Evolutionary conservation across 208 protist genomes (phyloP).

Genomic region (Trypanosoma boissoni): DNA sequence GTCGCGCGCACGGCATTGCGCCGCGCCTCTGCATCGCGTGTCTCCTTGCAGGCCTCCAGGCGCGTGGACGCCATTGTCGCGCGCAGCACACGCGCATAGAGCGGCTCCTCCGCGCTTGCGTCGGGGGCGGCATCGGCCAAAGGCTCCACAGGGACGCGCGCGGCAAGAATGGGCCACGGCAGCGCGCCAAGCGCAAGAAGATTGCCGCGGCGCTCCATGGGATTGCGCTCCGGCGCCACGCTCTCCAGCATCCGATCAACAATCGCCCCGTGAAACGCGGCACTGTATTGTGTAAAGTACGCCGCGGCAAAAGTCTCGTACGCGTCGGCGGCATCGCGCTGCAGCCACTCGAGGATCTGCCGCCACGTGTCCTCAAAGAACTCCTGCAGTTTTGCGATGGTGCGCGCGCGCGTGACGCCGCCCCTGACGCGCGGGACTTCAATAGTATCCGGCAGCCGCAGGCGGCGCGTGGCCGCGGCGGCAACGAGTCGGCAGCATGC

Average conservation of each 20-base stretch:
- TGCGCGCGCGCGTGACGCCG: conserved; percentile 43
- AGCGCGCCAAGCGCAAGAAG: conserved; percentile 82
- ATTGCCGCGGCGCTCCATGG: conserved; percentile 80
- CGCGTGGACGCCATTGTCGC: conserved; percentile 38
- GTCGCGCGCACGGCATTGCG: conserved; percentile 88
- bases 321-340: conserved; percentile 53
- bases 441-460: conserved; percentile 70
- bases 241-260: conserved; percentile 55
- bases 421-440: conserved; percentile 54
- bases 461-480: conserved; percentile 44
- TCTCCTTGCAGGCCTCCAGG: conserved; percentile 38
- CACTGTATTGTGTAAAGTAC: conserved; percentile 67
- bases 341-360: conserved; percentile 88
- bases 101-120: neutral
- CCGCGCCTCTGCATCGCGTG: conserved; percentile 83
- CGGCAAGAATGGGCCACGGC: conserved; percentile 45
- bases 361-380: conserved; percentile 89
- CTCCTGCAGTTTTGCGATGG: conserved; percentile 62
- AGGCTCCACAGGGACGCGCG: conserved; percentile 9
- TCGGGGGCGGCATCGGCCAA: conserved; percentile 1
- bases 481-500: conserved; percentile 89
- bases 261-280: conserved; percentile 75
- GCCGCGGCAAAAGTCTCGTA: conserved; percentile 54
- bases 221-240: conserved; percentile 26
- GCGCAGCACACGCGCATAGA: conserved; percentile 23